Conservation (phyloP, 2,329 filamentous ascomycete species). For the Aspergillaceae sp. region DNA sequence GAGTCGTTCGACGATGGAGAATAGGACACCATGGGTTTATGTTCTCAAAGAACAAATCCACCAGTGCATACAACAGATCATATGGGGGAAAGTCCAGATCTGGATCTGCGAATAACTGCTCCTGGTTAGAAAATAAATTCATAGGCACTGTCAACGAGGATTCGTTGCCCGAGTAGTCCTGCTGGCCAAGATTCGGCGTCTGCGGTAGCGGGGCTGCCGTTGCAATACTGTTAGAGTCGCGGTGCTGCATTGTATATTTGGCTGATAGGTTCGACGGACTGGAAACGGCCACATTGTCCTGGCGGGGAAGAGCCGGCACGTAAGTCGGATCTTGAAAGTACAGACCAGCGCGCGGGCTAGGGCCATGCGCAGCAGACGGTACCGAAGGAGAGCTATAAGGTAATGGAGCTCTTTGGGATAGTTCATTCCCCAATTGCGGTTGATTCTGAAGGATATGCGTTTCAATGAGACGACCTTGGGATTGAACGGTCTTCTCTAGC, state of each 20-base stretch:
- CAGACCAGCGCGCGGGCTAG: conserved; percentile 50
- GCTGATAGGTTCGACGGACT: conserved; percentile 28
- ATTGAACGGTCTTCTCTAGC: conserved; percentile 57
- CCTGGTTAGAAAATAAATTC: conserved; percentile 44
- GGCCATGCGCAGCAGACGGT: conserved; percentile 45
- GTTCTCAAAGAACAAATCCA: conserved; percentile 70
- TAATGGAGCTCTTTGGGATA: conserved; percentile 16
- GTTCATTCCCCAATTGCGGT: conserved; percentile 20
- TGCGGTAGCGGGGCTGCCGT: conserved; percentile 17
- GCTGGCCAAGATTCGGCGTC: conserved; percentile 13
- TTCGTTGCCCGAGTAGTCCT: conserved; percentile 39
- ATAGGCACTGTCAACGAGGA: conserved; percentile 51
- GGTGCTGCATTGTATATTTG: conserved; percentile 17
- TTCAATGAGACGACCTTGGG: conserved; percentile 60
- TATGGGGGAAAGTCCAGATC: conserved; percentile 67
- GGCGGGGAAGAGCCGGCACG: conserved; percentile 41
- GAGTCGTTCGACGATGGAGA: conserved; percentile 70
- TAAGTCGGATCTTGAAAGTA: conserved; percentile 54
- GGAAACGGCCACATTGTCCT: conserved; percentile 35
- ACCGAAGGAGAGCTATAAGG: conserved; percentile 41
- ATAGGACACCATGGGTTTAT: conserved; percentile 84
- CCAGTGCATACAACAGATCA: conserved; percentile 62
- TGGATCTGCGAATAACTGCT: conserved; percentile 38
- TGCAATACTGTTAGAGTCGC: conserved; percentile 15
- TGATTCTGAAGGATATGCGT: conserved; percentile 40